phyloP scores from a whole-genome alignment of 176 grass and related monocot species.

The Triticum dicoccoides region DNA sequence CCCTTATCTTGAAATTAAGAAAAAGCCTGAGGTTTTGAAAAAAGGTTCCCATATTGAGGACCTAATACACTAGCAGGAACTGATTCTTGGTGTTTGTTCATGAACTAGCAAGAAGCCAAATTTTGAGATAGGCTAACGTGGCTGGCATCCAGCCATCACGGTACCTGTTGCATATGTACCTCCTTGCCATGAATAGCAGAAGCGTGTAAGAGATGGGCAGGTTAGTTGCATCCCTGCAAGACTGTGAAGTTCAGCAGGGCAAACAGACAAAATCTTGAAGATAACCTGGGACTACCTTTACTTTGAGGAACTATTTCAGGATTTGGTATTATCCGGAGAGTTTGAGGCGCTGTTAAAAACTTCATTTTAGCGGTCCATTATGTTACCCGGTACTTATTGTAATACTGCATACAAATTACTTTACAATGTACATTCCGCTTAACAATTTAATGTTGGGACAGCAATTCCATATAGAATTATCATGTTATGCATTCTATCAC shows the following conservation, averaged over 20 bases:
- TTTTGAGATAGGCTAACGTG: neutral
- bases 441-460: neutral
- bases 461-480: neutral
- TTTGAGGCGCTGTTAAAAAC: neutral
- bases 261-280: slow-evolving; percentile 14
- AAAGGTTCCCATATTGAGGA: neutral
- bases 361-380: neutral
- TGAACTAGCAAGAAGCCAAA: slow-evolving; percentile 27
- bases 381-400: neutral
- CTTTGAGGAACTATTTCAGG: neutral
- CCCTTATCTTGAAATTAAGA: neutral
- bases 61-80: neutral
- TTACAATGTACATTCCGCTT: neutral
- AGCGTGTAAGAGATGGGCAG: neutral
- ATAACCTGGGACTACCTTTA: neutral
- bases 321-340: neutral
- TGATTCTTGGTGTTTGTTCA: neutral
- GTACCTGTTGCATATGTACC: neutral
- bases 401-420: neutral
- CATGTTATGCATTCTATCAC: neutral
- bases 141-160: neutral
- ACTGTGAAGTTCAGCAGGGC: neutral
- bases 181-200: neutral
- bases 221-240: neutral
- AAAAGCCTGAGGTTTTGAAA: neutral